Base-by-base conservation (phyloP, 176 grass and related monocot species). In the Carex pumila region DNA sequence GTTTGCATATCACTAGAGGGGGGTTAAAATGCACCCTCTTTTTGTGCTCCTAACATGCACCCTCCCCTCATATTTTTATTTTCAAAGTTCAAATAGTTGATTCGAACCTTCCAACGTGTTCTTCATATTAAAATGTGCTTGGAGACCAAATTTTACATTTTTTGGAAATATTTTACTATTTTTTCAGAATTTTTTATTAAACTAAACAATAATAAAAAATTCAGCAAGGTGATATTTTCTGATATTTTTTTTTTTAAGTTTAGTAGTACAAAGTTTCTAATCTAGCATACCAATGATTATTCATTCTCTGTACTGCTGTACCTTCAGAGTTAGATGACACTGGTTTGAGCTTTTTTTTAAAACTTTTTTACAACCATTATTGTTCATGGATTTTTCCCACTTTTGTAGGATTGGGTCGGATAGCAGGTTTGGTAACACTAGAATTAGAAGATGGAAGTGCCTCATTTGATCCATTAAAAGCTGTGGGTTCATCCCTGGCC, bases 361-460 rank as follows among this genome's bases (percentile, higher is more conserved):
- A 29, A n/a, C 60, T 21, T 61, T 74, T 85, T 36, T 36, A 74
- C 14, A 81, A 57, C 32, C 12, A 61, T 59, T 64, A 12, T 21
- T 3, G 14, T 64, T 64, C 21, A 12, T 82, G 4, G 10, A 65
- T 43, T 62, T 62, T 82, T 45, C 7, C 59, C 13, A 13, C 62
- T 79, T 3, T 25, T 82, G 73, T 84, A 98, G 96, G 91, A 66
- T 81, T 99, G 77, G 96, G 93, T 57, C 88, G 96, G 30, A 93
- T 95, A 84, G 93, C 88, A 88, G 96, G 91, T 65, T 93, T 99
- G 65, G 59, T 99, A 71, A 89, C 96, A 56, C 85, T 99, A 79
- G 93, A 93, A 86, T 85, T 88, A 65, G 89, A 99, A 87, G 89
- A 95, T 89, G 88, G 60, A 61, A 92, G 72, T 85, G 83, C 87